phyloP scores from a whole-genome alignment of 2,329 filamentous ascomycete genomes.

The Epichloe uncinata region DNA sequence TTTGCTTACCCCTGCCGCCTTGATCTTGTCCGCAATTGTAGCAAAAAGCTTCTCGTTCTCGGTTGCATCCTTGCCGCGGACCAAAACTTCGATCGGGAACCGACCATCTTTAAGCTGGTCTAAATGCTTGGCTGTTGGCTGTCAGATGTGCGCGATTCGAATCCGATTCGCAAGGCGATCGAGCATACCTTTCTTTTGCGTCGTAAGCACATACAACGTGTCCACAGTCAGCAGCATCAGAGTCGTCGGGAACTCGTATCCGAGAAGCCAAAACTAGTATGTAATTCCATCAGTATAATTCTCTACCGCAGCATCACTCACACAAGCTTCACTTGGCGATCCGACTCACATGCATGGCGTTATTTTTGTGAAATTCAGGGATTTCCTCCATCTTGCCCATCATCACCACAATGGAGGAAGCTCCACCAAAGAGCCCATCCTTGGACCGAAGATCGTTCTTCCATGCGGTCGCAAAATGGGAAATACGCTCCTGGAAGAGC shows the following conservation, averaged over 20 bases:
- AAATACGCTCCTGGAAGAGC: constrained; percentile 85
- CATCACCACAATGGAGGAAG: constrained; percentile 72
- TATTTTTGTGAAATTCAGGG: constrained; percentile 85
- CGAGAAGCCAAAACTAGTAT: constrained; percentile 84
- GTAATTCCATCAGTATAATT: neutral
- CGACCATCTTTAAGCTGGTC: constrained; percentile 86
- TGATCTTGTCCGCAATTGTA: constrained; percentile 75
- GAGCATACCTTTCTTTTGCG: constrained; percentile 76
- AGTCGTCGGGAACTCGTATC: constrained; percentile 96
- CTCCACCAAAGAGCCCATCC: constrained; percentile 75
- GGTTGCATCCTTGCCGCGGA: constrained; percentile 81
- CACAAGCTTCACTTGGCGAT: neutral
- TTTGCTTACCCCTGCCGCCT: constrained; percentile 62
- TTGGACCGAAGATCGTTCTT: constrained; percentile 87
- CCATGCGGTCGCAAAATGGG: constrained; percentile 80
- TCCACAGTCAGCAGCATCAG: constrained; percentile 86
- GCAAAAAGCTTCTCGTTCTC: constrained; percentile 86
- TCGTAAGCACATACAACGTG: constrained; percentile 82
- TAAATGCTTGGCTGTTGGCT: constrained; percentile 65
- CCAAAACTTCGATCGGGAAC: constrained; percentile 80
- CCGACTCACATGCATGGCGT: constrained; percentile 74
- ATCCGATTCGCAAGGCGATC: neutral
- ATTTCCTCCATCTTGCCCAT: constrained; percentile 93
- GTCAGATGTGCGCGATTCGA: constrained; percentile 16
- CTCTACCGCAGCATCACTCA: neutral